A percentile compares a stretch with the other conserved stretches of the same genome.
phyloP scores from a whole-genome alignment of 129 eudicot species.

The Centella asiatica region DNA sequence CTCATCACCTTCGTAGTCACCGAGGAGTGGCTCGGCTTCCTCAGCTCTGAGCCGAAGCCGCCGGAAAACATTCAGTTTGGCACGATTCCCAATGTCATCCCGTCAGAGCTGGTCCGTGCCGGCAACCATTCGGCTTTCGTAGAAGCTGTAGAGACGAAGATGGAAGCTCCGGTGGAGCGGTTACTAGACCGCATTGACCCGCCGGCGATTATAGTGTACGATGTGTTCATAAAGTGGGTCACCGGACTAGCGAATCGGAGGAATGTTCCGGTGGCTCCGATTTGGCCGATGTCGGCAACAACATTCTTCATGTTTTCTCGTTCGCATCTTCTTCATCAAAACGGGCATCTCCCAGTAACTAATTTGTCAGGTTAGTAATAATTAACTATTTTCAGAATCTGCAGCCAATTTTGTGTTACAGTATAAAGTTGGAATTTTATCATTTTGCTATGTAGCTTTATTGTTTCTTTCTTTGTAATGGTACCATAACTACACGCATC shows the following conservation, averaged over 20 bases:
- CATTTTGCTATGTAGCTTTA: no score
- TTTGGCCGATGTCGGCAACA: conserved; percentile 43
- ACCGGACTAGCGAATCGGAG: conserved; percentile 35
- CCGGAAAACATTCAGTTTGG: conserved; percentile 27
- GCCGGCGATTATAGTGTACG: conserved; percentile 36
- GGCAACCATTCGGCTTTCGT: conserved; percentile 25
- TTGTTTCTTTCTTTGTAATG: no score
- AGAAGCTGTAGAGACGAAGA: conserved; percentile 27
- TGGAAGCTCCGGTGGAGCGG: conserved; percentile 43
- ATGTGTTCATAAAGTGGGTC: conserved; percentile 39
- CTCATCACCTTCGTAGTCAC: conserved; percentile 54
- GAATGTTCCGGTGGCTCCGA: conserved; percentile 54
- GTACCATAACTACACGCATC: no score
- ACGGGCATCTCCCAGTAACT: conserved; percentile 23
- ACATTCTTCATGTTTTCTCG: conserved; percentile 35
- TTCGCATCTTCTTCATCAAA: conserved; percentile 30
- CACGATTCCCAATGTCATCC: conserved; percentile 60
- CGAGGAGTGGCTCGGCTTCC: conserved; percentile 57
- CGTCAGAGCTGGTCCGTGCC: conserved; percentile 49
- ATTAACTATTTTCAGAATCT: neutral
- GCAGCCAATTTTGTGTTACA: neutral
- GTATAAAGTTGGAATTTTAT: neutral
- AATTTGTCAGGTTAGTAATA: conserved; percentile 28
- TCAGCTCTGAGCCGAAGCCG: conserved; percentile 22
- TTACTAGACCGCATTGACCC: conserved; percentile 30